Evolutionary conservation across 495 filamentous ascomycete species (phyloP).

Genomic region (Penicillium herquei): DNA sequence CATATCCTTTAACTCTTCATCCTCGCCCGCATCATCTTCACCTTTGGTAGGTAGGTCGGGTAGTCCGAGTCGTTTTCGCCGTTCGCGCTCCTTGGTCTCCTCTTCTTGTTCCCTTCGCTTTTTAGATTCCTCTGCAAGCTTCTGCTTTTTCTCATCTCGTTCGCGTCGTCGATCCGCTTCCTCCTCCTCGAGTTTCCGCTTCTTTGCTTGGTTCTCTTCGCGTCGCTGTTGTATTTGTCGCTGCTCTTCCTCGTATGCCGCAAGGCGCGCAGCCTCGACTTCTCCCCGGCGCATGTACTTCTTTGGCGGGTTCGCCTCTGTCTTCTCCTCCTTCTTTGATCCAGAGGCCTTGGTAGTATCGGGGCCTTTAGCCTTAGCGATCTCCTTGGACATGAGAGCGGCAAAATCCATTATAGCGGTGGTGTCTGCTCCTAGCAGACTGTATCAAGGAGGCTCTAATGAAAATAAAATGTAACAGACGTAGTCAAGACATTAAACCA

Average conservation of each 20-base stretch:
- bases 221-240: slow-evolving; percentile 64
- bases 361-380: slow-evolving; percentile 68
- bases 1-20: slow-evolving; percentile 62
- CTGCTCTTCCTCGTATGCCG: slow-evolving; percentile 80
- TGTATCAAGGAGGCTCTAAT: neutral
- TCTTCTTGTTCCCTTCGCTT: slow-evolving; percentile 69
- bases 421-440: neutral
- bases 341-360: slow-evolving; percentile 27
- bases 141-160: slow-evolving; percentile 75
- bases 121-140: slow-evolving; percentile 77
- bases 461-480: too few relatives aligned
- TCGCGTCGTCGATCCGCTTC: slow-evolving; percentile 63
- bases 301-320: slow-evolving; percentile 45
- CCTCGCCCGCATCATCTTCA: slow-evolving; percentile 33
- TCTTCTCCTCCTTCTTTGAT: slow-evolving; percentile 18
- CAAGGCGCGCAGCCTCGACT: slow-evolving; percentile 75
- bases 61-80: slow-evolving; percentile 61
- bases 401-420: slow-evolving; percentile 82
- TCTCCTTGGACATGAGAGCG: slow-evolving; percentile 83
- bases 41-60: slow-evolving; percentile 62
- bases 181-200: slow-evolving; percentile 90
- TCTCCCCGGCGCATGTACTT: slow-evolving; percentile 90
- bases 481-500: too few relatives aligned
- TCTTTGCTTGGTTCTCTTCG: slow-evolving; percentile 62
- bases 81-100: slow-evolving; percentile 49